Evolutionary conservation across 257 asterid genomes (phyloP), one percentile per base, ranked within the genome.

Genomic region (Lycium ferocissimum): DNA sequence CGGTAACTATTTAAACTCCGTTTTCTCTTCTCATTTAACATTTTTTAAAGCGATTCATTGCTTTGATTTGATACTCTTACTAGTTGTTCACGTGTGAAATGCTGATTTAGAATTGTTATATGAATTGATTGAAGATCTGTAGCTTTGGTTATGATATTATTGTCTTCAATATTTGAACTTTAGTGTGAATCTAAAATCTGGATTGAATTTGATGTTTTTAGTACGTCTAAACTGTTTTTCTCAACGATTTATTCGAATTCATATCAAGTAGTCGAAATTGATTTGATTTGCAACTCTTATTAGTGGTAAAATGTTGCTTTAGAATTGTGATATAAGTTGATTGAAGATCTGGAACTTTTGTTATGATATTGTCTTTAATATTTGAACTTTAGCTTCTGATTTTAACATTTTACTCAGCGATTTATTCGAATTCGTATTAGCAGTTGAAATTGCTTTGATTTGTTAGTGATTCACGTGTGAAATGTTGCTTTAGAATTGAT

Each of bases 381-480:
- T 18, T 59, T 17, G 66, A 59, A 59, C 26, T 59, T 59, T 17
- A 6, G 66, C 18, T n/a, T 59, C 66, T 59, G 7, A 18, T 26
- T 26, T 26, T 26, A 18, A 59, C 12, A 95, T 73, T 45, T 45
- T 20, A n/a, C 9, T 13, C 80, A 12, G 7, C 81, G 81, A 75
- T 75, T 75, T 49, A 7, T 81, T 62, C 59, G 66, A 59, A n/a
- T 6, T 59, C 7, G 18, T 18, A 59, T 17, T 59, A 5, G 6
- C 45, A 40, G 6, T 40, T 6, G 45, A 40, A 6, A 40, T 40
- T 40, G 45, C 45, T 40, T 40, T 40, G 45, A 40, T 17, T 8
- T 98, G 95, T 97, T 95, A 73, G 18, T 18, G 66, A 26, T 59
- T 7, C 26, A 2, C 5, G 10, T n/a, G 26, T 59, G 66, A 57